Evolutionary conservation across 306 rosid species (phyloP).

Genomic region (Clitoria ternatea): DNA sequence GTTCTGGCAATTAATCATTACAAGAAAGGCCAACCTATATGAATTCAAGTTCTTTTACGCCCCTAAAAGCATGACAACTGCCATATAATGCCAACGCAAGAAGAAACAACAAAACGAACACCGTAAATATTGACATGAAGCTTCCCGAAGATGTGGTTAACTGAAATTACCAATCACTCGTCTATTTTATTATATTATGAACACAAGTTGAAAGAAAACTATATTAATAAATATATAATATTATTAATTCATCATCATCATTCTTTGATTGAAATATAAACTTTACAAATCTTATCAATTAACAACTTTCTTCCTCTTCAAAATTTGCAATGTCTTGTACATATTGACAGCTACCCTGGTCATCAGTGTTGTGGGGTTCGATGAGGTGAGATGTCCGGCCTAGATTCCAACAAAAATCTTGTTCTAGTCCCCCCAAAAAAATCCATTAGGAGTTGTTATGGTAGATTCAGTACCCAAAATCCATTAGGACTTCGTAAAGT

Average conservation of each 20-base stretch:
- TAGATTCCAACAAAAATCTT: neutral
- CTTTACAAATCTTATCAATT: conserved; percentile 7
- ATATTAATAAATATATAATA: neutral
- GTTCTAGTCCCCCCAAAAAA: neutral
- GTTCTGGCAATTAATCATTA: too few species aligned
- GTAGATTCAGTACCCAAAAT: neutral
- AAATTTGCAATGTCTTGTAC: neutral
- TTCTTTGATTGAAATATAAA: neutral
- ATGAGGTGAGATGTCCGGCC: neutral
- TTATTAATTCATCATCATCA: neutral
- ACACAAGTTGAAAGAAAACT: neutral
- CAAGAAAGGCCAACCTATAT: too few species aligned
- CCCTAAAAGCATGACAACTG: neutral
- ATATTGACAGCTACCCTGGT: neutral
- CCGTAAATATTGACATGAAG: neutral
- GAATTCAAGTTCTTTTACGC: neutral
- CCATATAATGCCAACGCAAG: neutral
- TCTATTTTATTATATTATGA: neutral
- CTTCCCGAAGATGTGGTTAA: neutral
- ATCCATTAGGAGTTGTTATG: neutral
- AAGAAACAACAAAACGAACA: neutral
- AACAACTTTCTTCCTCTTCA: neutral
- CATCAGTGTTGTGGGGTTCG: neutral
- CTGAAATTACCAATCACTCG: neutral
- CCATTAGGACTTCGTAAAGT: too few species aligned